Base-by-base conservation (phyloP, 2,329 filamentous ascomycete genomes). In the Alternaria sp. region DNA sequence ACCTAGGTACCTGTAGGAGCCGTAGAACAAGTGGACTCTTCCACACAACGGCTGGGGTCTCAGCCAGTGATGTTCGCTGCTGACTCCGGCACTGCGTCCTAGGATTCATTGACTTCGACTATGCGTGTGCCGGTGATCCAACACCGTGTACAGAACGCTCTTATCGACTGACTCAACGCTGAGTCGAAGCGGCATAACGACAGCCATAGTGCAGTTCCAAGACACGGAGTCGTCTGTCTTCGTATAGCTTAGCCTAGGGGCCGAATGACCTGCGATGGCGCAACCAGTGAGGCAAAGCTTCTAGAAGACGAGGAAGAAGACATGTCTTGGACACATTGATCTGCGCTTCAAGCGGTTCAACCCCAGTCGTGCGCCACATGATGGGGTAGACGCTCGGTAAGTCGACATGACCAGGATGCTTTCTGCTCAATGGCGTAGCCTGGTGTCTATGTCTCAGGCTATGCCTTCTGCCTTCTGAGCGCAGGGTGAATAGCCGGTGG, bases 1-100 rank as follows among this genome's bases (percentile, higher is more conserved):
- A 61, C 58, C 63, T 57, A 51, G 67, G 53, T 56, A 65, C 58
- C 62, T 58, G 57, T 70, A 55, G 69, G 73, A 75, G 66, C 60
- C 61, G 64, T 71, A 44, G 66, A 75, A 72, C 63, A 72, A 74
- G 67, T 45, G 49, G 53, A 53, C 37, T 20, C 50, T 55, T 47
- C n/a, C 18, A 57, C 44, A 56, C 50, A 18, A 50, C 51, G 45
- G 23, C 41, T 60, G 44, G 58, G n/a, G 26, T 26, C 23, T 44
- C 23, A 21, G 25, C 46, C 53, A 54, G 53, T 61, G 12, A 41
- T 23, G 45, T 49, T 33, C 21, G 47, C 41, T 41, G 28, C 51
- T 25, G 18, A 49, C 41, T 43, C 49, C 55, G 49, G 55, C 49
- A 33, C 55, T 59, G 43, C 37, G 43, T 55, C 25, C 41, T 55